Conservation (phyloP, 2,329 filamentous ascomycete genomes). For the Calonectria naviculata region DNA sequence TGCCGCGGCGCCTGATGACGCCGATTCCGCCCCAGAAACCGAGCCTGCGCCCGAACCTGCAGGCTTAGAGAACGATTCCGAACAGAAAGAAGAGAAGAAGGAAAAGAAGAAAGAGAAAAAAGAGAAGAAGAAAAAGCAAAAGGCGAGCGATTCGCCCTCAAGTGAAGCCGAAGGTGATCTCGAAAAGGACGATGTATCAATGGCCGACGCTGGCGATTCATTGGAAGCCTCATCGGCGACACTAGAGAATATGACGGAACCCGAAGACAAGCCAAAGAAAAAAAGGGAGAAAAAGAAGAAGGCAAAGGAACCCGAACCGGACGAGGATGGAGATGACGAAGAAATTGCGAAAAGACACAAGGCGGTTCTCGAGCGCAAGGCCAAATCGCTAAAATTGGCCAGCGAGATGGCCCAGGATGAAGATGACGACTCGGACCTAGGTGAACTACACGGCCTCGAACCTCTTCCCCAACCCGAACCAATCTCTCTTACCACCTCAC, state of each 20-base stretch:
- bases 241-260: not conserved
- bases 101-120: slow-evolving; percentile 23
- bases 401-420: slow-evolving; percentile 51
- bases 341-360: slow-evolving; percentile 56
- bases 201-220: slow-evolving; percentile 31
- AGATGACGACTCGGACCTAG: slow-evolving; percentile 46
- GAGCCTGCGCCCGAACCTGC: slow-evolving; percentile 37
- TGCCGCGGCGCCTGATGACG: slow-evolving; percentile 26
- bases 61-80: slow-evolving; percentile 48
- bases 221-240: slow-evolving; percentile 6
- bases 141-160: not conserved
- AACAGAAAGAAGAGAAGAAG: slow-evolving; percentile 40
- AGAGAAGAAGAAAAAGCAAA: slow-evolving; percentile 22
- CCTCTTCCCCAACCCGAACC: slow-evolving; percentile 84
- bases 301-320: slow-evolving; percentile 31
- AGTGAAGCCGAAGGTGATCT: not conserved
- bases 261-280: slow-evolving; percentile 29
- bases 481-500: slow-evolving; percentile 64
- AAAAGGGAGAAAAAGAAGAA: slow-evolving; percentile 49
- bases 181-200: slow-evolving; percentile 26
- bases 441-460: slow-evolving; percentile 76
- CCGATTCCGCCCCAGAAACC: slow-evolving; percentile 14
- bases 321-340: slow-evolving; percentile 39
- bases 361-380: slow-evolving; percentile 64
- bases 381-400: slow-evolving; percentile 64